Percentiles rank a stretch among this genome's conserved stretches.
Evolutionary conservation across 441 rosid genomes (phyloP).

Genomic region (Bruguiera hainesii): DNA sequence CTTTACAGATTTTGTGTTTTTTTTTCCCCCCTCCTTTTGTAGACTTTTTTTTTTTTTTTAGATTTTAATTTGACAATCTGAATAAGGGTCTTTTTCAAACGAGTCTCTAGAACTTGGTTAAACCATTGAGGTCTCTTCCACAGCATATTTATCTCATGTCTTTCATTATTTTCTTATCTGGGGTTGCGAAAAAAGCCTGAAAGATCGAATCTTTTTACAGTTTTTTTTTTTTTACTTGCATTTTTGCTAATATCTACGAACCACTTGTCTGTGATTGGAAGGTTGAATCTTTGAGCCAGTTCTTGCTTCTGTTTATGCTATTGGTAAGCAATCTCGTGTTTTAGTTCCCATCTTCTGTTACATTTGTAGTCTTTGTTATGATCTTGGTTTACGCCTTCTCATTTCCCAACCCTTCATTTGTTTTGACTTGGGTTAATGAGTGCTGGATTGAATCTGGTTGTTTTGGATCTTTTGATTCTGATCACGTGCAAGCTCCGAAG

Average conservation of each 20-base stretch:
- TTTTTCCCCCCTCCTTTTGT: not conserved
- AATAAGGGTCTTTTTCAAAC: not conserved
- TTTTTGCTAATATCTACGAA: not conserved
- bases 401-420: not conserved
- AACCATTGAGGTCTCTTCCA: not conserved
- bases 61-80: not conserved
- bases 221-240: not conserved
- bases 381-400: not conserved
- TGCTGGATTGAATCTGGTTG: not conserved
- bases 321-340: slow-evolving; percentile 33
- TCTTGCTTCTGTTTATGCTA: slow-evolving; percentile 18
- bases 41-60: not conserved
- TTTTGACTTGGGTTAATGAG: not conserved
- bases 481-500: not conserved
- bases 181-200: not conserved
- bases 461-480: not conserved
- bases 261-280: not conserved
- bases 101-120: not conserved
- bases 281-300: not conserved
- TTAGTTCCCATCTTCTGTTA: not conserved
- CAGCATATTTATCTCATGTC: no score
- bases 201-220: not conserved
- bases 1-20: not conserved
- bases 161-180: not conserved
- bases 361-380: not conserved